Conservation (phyloP, 805 yeast genomes). For the Cyberlindnera petersonii region DNA sequence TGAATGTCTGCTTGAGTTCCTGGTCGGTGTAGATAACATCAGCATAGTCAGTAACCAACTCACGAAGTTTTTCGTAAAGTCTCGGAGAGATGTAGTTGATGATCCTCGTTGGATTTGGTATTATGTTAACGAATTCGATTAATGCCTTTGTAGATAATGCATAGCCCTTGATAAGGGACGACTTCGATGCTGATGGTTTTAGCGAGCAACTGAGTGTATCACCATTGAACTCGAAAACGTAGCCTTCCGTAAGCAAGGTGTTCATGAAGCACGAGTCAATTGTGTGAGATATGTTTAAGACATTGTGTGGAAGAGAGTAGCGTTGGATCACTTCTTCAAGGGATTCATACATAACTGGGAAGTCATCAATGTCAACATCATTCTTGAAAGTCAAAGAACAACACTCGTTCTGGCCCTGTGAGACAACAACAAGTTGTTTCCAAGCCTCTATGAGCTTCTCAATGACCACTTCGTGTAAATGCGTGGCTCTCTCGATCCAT, state of each 20-base stretch:
- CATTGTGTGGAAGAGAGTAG: conserved; percentile 6
- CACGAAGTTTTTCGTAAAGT: conserved; percentile 22
- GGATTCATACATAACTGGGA: conserved; percentile 13
- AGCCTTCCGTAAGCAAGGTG: conserved; percentile 7
- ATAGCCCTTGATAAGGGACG: conserved; percentile 2
- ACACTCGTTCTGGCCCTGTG: background rate
- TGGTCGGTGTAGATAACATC: conserved; percentile 14
- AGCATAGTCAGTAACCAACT: conserved; percentile 18
- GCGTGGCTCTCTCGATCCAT: conserved; percentile 8
- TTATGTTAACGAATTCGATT: conserved; percentile 18
- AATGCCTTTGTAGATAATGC: conserved; percentile 19
- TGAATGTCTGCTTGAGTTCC: conserved; percentile 12
- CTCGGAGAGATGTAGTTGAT: conserved; percentile 22
- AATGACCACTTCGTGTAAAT: conserved; percentile 6
- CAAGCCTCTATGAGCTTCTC: conserved; percentile 13
- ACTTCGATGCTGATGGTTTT: background rate
- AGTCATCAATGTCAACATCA: conserved; percentile 21
- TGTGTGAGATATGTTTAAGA: conserved; percentile 16
- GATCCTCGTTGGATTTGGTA: conserved; percentile 16
- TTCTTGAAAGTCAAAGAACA: conserved; percentile 15
- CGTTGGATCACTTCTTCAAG: conserved; percentile 12
- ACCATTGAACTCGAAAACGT: conserved; percentile 5
- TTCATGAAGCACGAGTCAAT: conserved; percentile 17
- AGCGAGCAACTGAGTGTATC: conserved; percentile 5
- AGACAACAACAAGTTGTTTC: conserved; percentile 14